phyloP scores from a whole-genome alignment of 768 basidiomycete species.

The Podaxis mareebaensis region DNA sequence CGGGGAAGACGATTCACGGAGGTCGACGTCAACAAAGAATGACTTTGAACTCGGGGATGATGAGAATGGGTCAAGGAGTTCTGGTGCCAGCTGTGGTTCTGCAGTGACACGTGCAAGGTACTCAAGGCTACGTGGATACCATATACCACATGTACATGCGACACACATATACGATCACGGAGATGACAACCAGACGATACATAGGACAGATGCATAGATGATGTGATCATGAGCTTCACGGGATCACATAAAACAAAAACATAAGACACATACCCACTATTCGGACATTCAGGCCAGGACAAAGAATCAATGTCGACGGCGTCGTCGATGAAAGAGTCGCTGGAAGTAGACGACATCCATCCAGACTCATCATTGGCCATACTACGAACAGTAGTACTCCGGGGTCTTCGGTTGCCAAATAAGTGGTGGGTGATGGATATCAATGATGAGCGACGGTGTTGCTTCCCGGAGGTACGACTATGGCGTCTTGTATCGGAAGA shows the following conservation, averaged over 20 bases:
- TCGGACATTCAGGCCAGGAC: slow-evolving; percentile 10
- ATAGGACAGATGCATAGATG: background rate
- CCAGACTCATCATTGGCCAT: slow-evolving; percentile 12
- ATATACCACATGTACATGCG: background rate
- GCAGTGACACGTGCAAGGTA: background rate
- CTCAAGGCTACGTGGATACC: slow-evolving; percentile 5
- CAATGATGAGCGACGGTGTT: background rate
- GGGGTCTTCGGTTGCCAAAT: slow-evolving; percentile 5
- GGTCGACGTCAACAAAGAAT: slow-evolving; percentile 40
- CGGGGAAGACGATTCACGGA: slow-evolving; percentile 15
- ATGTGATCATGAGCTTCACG: background rate
- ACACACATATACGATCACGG: background rate
- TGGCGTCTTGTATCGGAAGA: slow-evolving; percentile 22
- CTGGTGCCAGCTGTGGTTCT: background rate
- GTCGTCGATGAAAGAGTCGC: background rate
- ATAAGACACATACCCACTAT: slow-evolving; percentile 9
- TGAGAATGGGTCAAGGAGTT: slow-evolving; percentile 39
- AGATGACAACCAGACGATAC: background rate
- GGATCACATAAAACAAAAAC: background rate
- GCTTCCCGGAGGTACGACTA: slow-evolving; percentile 14
- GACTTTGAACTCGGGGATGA: slow-evolving; percentile 43
- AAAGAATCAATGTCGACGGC: background rate
- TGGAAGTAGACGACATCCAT: slow-evolving; percentile 7
- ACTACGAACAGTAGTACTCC: background rate
- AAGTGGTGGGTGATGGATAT: slow-evolving; percentile 8